Percentiles rank a stretch among this genome's conserved stretches.
Evolutionary conservation across 2,329 filamentous ascomycete genomes (phyloP).

Genomic region (Thelonectria rubi): DNA sequence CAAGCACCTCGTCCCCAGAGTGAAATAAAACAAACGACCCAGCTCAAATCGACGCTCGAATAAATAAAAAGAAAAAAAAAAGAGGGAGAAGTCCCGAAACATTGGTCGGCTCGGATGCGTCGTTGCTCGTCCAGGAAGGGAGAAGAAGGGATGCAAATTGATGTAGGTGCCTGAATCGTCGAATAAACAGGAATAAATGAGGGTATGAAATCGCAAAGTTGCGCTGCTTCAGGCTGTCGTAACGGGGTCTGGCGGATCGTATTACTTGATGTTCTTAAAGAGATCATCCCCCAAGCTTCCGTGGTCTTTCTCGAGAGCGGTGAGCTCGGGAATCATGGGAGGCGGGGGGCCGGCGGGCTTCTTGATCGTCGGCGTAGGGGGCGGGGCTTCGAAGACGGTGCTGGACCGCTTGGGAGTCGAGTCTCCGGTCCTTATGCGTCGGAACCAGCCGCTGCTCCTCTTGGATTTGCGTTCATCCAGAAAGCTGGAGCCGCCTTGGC

Average conservation of each 20-base stretch:
- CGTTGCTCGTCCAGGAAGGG: slow-evolving; percentile 40
- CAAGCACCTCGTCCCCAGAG: slow-evolving; percentile 22
- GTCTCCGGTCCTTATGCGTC: slow-evolving; percentile 57
- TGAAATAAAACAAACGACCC: slow-evolving; percentile 22
- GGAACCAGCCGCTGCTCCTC: slow-evolving; percentile 68
- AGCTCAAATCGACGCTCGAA: slow-evolving; percentile 27
- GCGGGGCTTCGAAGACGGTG: slow-evolving; percentile 52
- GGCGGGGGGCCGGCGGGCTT: slow-evolving; percentile 61
- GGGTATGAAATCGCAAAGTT: slow-evolving; percentile 32
- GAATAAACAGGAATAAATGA: slow-evolving; percentile 36
- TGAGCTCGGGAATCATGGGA: slow-evolving; percentile 69
- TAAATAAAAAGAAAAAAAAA: slow-evolving; percentile 27
- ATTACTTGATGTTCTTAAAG: slow-evolving; percentile 68
- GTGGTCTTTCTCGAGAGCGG: slow-evolving; percentile 59
- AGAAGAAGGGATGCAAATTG: slow-evolving; percentile 30
- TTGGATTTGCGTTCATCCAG: slow-evolving; percentile 63
- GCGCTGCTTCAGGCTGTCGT: slow-evolving; percentile 19
- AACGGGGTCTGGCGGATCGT: neutral
- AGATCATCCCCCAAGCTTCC: slow-evolving; percentile 61
- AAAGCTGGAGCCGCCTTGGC: slow-evolving; percentile 59
- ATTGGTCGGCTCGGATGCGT: slow-evolving; percentile 37
- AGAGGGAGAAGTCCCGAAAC: slow-evolving; percentile 28
- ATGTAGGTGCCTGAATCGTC: slow-evolving; percentile 35
- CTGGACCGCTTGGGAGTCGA: slow-evolving; percentile 51
- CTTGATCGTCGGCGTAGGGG: slow-evolving; percentile 41